Percentiles rank a stretch among this genome's conserved stretches.
Conservation (phyloP, 257 asterid species). For the Jacaranda mimosifolia region DNA sequence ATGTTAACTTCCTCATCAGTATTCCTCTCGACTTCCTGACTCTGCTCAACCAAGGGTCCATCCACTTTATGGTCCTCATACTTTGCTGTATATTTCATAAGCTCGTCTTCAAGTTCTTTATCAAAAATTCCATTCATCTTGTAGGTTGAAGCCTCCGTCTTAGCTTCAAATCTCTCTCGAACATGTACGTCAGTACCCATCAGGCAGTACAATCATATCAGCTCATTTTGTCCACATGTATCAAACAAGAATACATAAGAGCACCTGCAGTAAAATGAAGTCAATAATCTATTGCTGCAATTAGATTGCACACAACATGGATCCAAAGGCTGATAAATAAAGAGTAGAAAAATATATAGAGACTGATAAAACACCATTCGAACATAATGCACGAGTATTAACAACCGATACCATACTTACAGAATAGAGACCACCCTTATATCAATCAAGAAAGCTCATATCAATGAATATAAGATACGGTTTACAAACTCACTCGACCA, state of each 20-base stretch:
- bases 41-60: conserved; percentile 33
- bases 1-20: conserved; percentile 53
- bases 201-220: conserved; percentile 33
- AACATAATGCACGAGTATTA: no score
- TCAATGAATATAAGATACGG: no score
- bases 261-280: conserved; percentile 36
- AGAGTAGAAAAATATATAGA: no score
- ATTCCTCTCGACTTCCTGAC: conserved; percentile 41
- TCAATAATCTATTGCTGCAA: background rate
- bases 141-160: conserved; percentile 44
- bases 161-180: conserved; percentile 43
- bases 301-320: background rate
- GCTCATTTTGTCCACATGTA: conserved; percentile 11
- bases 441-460: no score
- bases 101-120: conserved; percentile 62
- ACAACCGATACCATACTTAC: no score
- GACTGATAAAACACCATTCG: no score
- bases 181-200: conserved; percentile 34
- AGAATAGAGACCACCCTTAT: no score
- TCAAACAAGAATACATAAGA: conserved; percentile 31
- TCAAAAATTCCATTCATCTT: conserved; percentile 46
- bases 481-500: no score
- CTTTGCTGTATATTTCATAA: conserved; percentile 58
- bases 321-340: no score
- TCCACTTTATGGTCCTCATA: conserved; percentile 45